phyloP scores from a whole-genome alignment of 768 basidiomycete species.

The Hygrophorus russula region DNA sequence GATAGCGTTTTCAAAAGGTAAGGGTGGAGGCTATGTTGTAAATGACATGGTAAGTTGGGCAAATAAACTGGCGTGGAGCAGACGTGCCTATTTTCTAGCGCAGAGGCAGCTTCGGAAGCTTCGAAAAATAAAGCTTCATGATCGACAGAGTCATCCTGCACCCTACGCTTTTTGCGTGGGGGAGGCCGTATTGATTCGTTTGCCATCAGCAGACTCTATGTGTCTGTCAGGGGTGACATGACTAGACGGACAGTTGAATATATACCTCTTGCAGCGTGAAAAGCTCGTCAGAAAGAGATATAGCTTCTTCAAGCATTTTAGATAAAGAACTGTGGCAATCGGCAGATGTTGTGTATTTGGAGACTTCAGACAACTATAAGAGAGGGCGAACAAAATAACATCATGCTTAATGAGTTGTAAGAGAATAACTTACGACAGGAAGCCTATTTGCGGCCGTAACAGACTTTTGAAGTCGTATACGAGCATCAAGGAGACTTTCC shows the following conservation, averaged over 20 bases:
- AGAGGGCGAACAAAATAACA: constrained; percentile 4
- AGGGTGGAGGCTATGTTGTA: constrained; percentile 45
- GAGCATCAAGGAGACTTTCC: constrained; percentile 81
- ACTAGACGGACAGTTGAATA: constrained; percentile 1
- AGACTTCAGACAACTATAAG: constrained; percentile 23
- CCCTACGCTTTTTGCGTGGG: constrained; percentile 46
- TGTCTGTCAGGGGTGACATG: neutral
- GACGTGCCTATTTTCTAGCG: constrained; percentile 45
- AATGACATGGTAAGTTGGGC: constrained; percentile 13
- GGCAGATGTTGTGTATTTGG: constrained; percentile 23
- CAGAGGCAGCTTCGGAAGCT: constrained; percentile 27
- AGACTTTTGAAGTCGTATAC: constrained; percentile 86
- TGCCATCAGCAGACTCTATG: constrained; percentile 30
- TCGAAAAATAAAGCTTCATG: constrained; percentile 28
- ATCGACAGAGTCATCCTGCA: constrained; percentile 21
- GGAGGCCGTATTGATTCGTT: constrained; percentile 39
- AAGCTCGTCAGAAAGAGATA: constrained; percentile 53
- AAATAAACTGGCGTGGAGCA: neutral
- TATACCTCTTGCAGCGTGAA: constrained; percentile 57
- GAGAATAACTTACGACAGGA: constrained; percentile 38
- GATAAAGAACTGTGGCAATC: constrained; percentile 35
- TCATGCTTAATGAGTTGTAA: neutral
- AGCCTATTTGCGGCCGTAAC: constrained; percentile 53
- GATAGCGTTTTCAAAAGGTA: constrained; percentile 65
- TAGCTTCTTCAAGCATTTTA: constrained; percentile 50